These are phyloP conservation scores for Calendula officinalis DNA, from an alignment of 129 eudicot genomes.

Conservation along the genomic window DNA sequence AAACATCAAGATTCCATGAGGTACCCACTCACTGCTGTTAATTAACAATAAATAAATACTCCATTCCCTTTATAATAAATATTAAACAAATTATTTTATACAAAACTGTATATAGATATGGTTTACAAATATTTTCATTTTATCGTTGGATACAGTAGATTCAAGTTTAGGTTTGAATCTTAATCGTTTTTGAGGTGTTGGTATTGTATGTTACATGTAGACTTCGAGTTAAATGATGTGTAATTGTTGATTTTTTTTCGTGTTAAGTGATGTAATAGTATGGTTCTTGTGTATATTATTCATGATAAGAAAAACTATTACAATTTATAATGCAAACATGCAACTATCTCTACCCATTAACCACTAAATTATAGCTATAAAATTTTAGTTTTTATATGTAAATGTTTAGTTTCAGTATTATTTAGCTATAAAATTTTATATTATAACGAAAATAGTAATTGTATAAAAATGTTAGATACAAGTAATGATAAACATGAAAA, in stretches of 20 bases:
- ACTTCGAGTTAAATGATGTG: not conserved
- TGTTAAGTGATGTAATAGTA: too few species aligned
- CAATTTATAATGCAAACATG: too few species aligned
- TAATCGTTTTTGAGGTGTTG: not conserved
- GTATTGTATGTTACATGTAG: not conserved
- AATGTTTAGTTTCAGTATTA: too few species aligned
- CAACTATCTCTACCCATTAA: too few species aligned
- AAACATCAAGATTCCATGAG: constrained; percentile 59
- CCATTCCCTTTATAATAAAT: not conserved
- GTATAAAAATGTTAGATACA: too few species aligned
- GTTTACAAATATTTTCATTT: constrained; percentile 5
- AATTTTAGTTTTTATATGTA: too few species aligned
- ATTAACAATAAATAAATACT: constrained; percentile 28
- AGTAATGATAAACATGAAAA: too few species aligned
- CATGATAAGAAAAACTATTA: too few species aligned
- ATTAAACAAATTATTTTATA: not conserved
- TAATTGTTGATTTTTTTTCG: not conserved
- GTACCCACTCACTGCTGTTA: constrained; percentile 87
- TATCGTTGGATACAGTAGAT: constrained; percentile 6
- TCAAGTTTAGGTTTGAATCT: constrained; percentile 20
- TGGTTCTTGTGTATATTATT: too few species aligned
- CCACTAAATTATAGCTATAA: too few species aligned
- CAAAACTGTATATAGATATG: not conserved
- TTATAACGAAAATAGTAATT: too few species aligned
- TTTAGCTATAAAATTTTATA: too few species aligned